phyloP scores from a whole-genome alignment of 148 eudicot species.

The Tetragonia tetragonoides region DNA sequence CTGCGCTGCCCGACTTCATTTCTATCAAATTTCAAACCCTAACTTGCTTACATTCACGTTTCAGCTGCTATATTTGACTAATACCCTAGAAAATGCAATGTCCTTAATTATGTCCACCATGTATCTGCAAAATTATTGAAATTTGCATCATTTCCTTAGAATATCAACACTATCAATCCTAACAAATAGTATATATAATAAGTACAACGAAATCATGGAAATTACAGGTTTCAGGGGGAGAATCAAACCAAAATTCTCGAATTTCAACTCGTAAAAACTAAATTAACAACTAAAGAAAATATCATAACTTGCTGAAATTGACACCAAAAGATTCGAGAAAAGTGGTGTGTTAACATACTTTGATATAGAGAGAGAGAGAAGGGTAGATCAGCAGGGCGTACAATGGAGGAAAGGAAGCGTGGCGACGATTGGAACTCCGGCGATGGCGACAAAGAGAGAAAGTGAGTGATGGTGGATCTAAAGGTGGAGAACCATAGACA shows the following conservation, averaged over 20 bases:
- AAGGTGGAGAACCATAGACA: conserved; percentile 1
- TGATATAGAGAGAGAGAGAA: background rate
- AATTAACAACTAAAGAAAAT: background rate
- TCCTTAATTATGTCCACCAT: background rate
- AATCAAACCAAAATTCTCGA: background rate
- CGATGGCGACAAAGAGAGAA: background rate
- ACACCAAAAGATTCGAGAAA: background rate
- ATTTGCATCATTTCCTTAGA: background rate
- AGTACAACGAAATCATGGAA: background rate
- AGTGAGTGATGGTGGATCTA: conserved; percentile 9
- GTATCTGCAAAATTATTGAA: background rate
- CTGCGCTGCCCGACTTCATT: conserved; percentile 95
- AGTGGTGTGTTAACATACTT: background rate
- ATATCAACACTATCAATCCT: background rate
- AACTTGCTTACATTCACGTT: background rate
- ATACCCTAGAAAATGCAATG: background rate
- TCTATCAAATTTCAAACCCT: conserved; percentile 8
- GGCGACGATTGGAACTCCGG: background rate
- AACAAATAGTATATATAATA: background rate
- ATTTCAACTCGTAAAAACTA: background rate
- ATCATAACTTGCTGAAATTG: background rate
- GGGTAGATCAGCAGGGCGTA: background rate
- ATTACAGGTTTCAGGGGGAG: background rate
- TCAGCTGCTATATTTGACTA: background rate
- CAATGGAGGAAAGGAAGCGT: background rate